A percentile compares a stretch with the other conserved stretches of the same genome.
phyloP scores from a whole-genome alignment of 495 filamentous ascomycete species.

The Penicillium cataractarum region DNA sequence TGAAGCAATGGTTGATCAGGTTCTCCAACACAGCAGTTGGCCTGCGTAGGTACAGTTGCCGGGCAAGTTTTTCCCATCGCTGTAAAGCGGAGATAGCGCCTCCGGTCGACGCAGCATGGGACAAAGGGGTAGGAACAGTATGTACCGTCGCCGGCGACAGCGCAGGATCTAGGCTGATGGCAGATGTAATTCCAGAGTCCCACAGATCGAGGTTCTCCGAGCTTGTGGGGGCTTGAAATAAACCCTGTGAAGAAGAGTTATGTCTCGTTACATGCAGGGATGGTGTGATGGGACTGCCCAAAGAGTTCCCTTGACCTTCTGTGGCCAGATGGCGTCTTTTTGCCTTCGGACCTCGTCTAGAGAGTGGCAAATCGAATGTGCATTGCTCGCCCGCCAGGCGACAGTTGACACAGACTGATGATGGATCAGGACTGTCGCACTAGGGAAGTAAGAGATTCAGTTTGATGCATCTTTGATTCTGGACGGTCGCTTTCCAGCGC shows the following conservation, averaged over 20 bases:
- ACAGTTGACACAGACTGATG: slow-evolving; percentile 21
- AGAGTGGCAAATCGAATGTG: slow-evolving; percentile 27
- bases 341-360: slow-evolving; percentile 24
- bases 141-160: slow-evolving; percentile 25
- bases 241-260: neutral
- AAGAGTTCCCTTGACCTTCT: slow-evolving; percentile 3
- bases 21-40: slow-evolving; percentile 14
- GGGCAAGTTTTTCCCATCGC: slow-evolving; percentile 22
- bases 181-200: slow-evolving; percentile 10
- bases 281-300: slow-evolving; percentile 6
- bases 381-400: slow-evolving; percentile 16
- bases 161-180: slow-evolving; percentile 17
- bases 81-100: slow-evolving; percentile 19
- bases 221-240: neutral
- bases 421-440: slow-evolving; percentile 21
- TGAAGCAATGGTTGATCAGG: slow-evolving; percentile 25
- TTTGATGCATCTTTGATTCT: neutral
- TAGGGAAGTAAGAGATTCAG: slow-evolving; percentile 7
- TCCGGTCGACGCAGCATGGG: slow-evolving; percentile 15
- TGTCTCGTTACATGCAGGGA: slow-evolving; percentile 6
- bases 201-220: slow-evolving; percentile 17
- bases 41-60: slow-evolving; percentile 4
- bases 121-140: slow-evolving; percentile 19
- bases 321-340: slow-evolving; percentile 14
- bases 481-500: neutral